Percentiles rank a stretch among this genome's conserved stretches.
phyloP scores from a whole-genome alignment of 1,139 yeast genomes.

The Scheffersomyces cryptocercus region DNA sequence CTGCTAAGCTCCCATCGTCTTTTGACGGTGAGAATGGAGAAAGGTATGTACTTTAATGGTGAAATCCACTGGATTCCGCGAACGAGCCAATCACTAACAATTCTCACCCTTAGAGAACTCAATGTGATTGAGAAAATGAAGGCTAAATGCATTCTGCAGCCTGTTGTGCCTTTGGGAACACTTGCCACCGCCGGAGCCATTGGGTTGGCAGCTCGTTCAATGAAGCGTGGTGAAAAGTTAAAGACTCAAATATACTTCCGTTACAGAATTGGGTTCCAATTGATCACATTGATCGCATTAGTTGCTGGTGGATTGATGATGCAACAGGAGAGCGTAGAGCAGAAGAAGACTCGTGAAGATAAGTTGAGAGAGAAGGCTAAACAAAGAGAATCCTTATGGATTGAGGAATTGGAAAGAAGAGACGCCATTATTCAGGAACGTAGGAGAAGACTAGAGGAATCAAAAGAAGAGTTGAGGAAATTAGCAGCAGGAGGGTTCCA shows the following conservation, averaged over 20 bases:
- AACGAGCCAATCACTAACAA: slow-evolving; percentile 9
- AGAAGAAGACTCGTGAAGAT: slow-evolving; percentile 59
- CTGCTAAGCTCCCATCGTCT: slow-evolving; percentile 23
- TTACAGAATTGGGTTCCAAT: slow-evolving; percentile 87
- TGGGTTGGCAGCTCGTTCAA: slow-evolving; percentile 71
- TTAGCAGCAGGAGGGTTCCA: slow-evolving; percentile 45
- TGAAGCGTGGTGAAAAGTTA: slow-evolving; percentile 68
- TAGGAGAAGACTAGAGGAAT: slow-evolving; percentile 46
- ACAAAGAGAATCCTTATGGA: slow-evolving; percentile 83
- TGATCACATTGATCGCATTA: slow-evolving; percentile 76
- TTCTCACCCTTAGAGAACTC: slow-evolving; percentile 14
- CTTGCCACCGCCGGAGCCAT: slow-evolving; percentile 81
- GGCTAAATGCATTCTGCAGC: slow-evolving; percentile 63
- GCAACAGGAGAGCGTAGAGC: slow-evolving; percentile 43
- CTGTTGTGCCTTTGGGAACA: slow-evolving; percentile 79
- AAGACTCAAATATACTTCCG: slow-evolving; percentile 86
- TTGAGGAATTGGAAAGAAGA: slow-evolving; percentile 83
- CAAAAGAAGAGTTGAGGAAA: slow-evolving; percentile 37
- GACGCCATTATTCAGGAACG: slow-evolving; percentile 72
- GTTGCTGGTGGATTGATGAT: slow-evolving; percentile 75
- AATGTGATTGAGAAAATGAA: slow-evolving; percentile 20
- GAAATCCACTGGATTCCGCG: not conserved
- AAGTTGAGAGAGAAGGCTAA: slow-evolving; percentile 73
- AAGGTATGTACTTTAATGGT: slow-evolving; percentile 18
- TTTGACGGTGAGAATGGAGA: slow-evolving; percentile 21